Conservation (phyloP, 176 grass and related monocot genomes). For the Panicum miliaceum region DNA sequence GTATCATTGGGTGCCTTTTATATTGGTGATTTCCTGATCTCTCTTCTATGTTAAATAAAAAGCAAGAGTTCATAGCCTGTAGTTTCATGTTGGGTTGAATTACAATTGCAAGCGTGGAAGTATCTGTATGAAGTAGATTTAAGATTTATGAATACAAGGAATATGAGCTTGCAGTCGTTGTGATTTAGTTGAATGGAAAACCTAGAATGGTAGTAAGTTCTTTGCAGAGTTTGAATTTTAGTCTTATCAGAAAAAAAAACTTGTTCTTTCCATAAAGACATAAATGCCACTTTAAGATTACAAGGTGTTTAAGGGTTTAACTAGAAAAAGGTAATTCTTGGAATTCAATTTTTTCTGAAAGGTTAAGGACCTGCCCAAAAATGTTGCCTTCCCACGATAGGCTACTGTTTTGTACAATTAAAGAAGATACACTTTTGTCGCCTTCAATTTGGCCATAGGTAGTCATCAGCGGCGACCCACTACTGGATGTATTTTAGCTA, state of each 20-base stretch:
- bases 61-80: not conserved
- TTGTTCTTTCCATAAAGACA: not conserved
- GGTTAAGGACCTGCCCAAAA: not conserved
- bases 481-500: slow-evolving; percentile 15
- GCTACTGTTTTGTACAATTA: slow-evolving; percentile 20
- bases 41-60: not conserved
- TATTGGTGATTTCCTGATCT: not conserved
- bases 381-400: not conserved
- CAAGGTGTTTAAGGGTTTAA: not conserved
- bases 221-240: not conserved
- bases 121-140: not conserved
- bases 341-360: not conserved
- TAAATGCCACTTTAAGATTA: not conserved
- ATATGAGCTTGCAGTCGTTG: not conserved
- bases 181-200: not conserved
- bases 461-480: slow-evolving; percentile 32
- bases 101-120: not conserved
- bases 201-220: not conserved
- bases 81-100: not conserved
- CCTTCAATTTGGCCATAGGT: slow-evolving; percentile 36
- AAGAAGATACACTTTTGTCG: slow-evolving; percentile 33
- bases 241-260: not conserved
- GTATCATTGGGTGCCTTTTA: not conserved
- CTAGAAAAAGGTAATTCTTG: not conserved
- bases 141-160: not conserved